Evolutionary conservation across 2,329 filamentous ascomycete species (phyloP).

Genomic region (Trichoderma hamatum): DNA sequence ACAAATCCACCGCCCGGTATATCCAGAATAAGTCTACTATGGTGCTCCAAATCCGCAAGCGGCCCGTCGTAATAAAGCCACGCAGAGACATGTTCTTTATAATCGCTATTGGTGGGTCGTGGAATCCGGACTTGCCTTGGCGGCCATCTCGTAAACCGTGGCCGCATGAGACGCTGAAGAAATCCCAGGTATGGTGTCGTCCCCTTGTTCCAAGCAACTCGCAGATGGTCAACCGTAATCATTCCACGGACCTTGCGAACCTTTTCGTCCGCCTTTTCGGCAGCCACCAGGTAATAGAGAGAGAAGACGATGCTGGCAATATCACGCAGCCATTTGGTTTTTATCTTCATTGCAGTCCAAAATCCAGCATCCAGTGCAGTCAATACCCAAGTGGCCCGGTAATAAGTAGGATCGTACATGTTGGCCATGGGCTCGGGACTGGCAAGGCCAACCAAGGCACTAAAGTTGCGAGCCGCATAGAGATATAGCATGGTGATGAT

Average conservation of each 20-base stretch:
- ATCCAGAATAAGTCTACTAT: constrained; percentile 81
- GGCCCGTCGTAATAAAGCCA: constrained; percentile 97
- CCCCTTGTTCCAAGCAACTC: constrained; percentile 94
- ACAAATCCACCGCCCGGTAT: constrained; percentile 95
- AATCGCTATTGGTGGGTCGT: constrained; percentile 76
- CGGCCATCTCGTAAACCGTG: constrained; percentile 77
- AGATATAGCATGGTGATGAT: constrained; percentile 87
- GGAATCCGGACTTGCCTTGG: constrained; percentile 84
- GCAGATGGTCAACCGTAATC: constrained; percentile 86
- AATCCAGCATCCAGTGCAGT: constrained; percentile 95
- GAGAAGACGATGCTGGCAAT: constrained; percentile 82
- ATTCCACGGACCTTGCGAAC: constrained; percentile 86
- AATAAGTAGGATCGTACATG: constrained; percentile 90
- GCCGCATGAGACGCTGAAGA: constrained; percentile 72
- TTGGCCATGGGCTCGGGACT: constrained; percentile 92
- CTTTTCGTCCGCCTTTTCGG: constrained; percentile 95
- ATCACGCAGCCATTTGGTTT: constrained; percentile 76
- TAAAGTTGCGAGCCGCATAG: constrained; percentile 90
- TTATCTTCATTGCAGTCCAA: constrained; percentile 97
- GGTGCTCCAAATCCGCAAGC: constrained; percentile 72
- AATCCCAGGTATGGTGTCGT: constrained; percentile 83
- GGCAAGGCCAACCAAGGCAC: constrained; percentile 86
- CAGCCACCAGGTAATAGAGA: constrained; percentile 86
- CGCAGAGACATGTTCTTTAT: constrained; percentile 77
- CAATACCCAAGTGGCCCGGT: constrained; percentile 93